Percentiles rank a stretch among this genome's conserved stretches.
Conservation (phyloP, 148 eudicot species). For the Cornus controversa region DNA sequence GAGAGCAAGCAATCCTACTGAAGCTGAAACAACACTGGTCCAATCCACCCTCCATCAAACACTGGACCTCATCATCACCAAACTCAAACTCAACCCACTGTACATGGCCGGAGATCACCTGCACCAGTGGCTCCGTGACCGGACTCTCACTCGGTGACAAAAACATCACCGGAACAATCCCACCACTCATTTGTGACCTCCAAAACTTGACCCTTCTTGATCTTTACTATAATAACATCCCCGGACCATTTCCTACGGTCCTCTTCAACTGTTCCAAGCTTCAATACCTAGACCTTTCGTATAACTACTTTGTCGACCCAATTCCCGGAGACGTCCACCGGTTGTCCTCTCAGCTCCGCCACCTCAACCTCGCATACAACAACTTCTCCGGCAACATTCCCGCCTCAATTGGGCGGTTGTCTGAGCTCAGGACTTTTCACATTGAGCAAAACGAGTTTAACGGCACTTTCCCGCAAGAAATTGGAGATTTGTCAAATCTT, state of each 20-base stretch:
- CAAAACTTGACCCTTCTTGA: slow-evolving; percentile 28
- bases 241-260: slow-evolving; percentile 32
- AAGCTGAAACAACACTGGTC: slow-evolving; percentile 27
- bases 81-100: slow-evolving; percentile 22
- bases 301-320: no score
- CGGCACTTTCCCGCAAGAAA: slow-evolving; percentile 28
- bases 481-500: slow-evolving; percentile 31
- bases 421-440: no score
- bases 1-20: slow-evolving; percentile 23
- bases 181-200: slow-evolving; percentile 35
- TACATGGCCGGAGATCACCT: slow-evolving; percentile 38
- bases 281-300: no score
- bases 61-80: no score
- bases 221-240: slow-evolving; percentile 22
- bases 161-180: slow-evolving; percentile 24
- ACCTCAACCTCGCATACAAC: no score
- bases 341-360: no score
- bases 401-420: no score
- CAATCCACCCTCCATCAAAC: slow-evolving; percentile 21
- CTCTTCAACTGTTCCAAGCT: slow-evolving; percentile 36
- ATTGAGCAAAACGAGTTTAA: no score
- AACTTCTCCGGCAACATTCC: no score
- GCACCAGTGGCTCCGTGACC: slow-evolving; percentile 24
- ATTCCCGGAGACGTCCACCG: no score
- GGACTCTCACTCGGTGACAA: slow-evolving; percentile 9